Evolutionary conservation across 768 basidiomycete genomes (phyloP), one percentile per base, ranked within the genome.

Genomic region (Daedalea quercina): DNA sequence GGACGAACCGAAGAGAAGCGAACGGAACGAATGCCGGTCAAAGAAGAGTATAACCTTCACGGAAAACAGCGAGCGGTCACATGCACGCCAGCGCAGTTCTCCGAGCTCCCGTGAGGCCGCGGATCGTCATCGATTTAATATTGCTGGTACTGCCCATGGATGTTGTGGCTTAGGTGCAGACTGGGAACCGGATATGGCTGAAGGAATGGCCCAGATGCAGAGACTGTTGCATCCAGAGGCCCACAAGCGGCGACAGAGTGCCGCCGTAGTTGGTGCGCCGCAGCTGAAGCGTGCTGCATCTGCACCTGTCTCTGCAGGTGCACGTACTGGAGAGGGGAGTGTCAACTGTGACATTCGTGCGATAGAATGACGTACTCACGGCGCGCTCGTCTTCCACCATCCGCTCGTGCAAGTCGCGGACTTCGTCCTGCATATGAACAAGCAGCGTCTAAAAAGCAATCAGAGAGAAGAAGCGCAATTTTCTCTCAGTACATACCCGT

Each of bases 361-460:
- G 12, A 17, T 19, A 24, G n/a, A 26, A n/a, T 22, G 23, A 13
- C 22, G 28, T 11, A n/a, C 67, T 35, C 57, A 85, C 86, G 59
- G 72, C 70, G 52, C 77, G 73, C 59, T 87, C 85, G 60, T 84
- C 82, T 11, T 65, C 67, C 2, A 75, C 60, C 1, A 75, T 81
- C 54, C 73, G 70, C 19, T 70, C 60, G 61, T 84, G 77, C 31
- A 82, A 69, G 15, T 75, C 71, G 52, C 73, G 71, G 44, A 77
- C 75, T 2, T 70, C 73, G 41, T 78, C 75, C 56, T 87, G 78
- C 79, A 85, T 84, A 60, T 87, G 82, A 1, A 87, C 81, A 8
- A 88, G 74, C 47, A 88, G 71, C 0, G 84, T 87, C 82, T 85
- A 57, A 12, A 25, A 4, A 28, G 4, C 3, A 7, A 31, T 34